phyloP scores from a whole-genome alignment of 306 rosid genomes.

The Mucuna pruriens region DNA sequence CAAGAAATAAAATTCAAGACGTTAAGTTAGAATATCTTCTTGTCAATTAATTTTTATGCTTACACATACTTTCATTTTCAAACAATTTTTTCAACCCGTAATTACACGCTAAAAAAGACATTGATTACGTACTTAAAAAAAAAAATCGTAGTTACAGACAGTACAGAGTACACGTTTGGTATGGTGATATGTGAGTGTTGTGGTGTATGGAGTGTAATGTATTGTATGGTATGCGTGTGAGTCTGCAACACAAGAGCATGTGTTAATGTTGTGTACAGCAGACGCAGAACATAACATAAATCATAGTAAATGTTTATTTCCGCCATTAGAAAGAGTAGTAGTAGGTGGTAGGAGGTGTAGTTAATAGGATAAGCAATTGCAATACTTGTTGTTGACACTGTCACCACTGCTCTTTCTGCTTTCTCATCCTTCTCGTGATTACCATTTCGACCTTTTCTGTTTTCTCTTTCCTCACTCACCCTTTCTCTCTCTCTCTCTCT shows the following conservation, averaged over 20 bases:
- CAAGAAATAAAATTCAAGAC: too few relatives aligned
- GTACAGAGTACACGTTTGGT: neutral
- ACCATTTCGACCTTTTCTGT: slow-evolving; percentile 46
- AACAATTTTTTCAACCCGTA: too few relatives aligned
- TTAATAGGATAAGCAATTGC: slow-evolving; percentile 6
- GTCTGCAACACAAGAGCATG: slow-evolving; percentile 34
- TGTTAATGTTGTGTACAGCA: slow-evolving; percentile 32
- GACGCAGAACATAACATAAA: slow-evolving; percentile 10
- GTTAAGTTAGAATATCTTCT: too few relatives aligned
- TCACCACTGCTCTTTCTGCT: slow-evolving; percentile 30
- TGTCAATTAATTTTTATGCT: too few relatives aligned
- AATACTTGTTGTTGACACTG: slow-evolving; percentile 15
- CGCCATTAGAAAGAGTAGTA: neutral
- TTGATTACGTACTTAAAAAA: too few relatives aligned
- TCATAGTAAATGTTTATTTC: slow-evolving; percentile 2
- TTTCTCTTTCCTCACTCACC: slow-evolving; percentile 51
- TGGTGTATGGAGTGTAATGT: neutral
- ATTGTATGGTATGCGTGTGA: neutral
- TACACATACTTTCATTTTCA: too few relatives aligned
- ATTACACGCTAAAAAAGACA: too few relatives aligned
- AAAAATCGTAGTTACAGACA: too few relatives aligned
- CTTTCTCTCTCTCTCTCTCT: slow-evolving; percentile 5
- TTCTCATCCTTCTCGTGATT: slow-evolving; percentile 73
- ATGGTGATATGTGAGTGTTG: neutral
- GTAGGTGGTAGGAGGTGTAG: neutral